phyloP scores from a whole-genome alignment of 176 grass and related monocot species.

The Rhynchospora breviuscula region DNA sequence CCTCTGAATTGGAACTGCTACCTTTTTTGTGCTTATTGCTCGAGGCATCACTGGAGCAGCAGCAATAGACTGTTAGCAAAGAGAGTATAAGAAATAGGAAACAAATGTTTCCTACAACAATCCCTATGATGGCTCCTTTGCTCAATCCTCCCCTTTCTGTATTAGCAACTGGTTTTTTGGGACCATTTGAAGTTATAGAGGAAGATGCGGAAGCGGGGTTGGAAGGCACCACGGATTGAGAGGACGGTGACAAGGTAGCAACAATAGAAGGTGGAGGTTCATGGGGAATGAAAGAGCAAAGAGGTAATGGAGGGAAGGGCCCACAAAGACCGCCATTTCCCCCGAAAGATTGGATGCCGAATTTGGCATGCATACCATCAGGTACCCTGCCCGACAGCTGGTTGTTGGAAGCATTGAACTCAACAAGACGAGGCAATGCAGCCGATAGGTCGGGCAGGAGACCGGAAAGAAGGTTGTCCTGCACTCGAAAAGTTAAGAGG shows the following conservation, averaged over 20 bases:
- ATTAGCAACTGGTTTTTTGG: slow-evolving; percentile 1
- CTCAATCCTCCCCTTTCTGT: slow-evolving; percentile 32
- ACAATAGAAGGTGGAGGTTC: slow-evolving; percentile 32
- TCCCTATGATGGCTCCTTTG: slow-evolving; percentile 47
- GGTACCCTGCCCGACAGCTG: slow-evolving; percentile 64
- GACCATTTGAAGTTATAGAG: slow-evolving; percentile 40
- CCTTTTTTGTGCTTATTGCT: slow-evolving; percentile 34
- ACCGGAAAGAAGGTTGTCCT: slow-evolving; percentile 67
- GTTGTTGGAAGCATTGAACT: slow-evolving; percentile 74
- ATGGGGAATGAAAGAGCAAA: slow-evolving; percentile 51
- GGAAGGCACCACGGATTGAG: slow-evolving; percentile 57
- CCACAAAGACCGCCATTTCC: slow-evolving; percentile 52
- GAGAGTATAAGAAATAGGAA: slow-evolving; percentile 52
- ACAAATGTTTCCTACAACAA: slow-evolving; percentile 38
- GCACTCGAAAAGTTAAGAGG: slow-evolving; percentile 54
- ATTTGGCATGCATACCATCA: slow-evolving; percentile 42
- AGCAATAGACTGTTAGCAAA: slow-evolving; percentile 46
- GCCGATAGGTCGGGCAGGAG: slow-evolving; percentile 39
- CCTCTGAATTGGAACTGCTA: slow-evolving; percentile 28
- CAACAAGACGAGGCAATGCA: slow-evolving; percentile 32
- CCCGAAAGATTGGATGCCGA: slow-evolving; percentile 39
- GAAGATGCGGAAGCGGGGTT: slow-evolving; percentile 47
- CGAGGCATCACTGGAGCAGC: slow-evolving; percentile 28
- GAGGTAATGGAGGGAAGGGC: slow-evolving; percentile 28
- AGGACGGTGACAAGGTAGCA: slow-evolving; percentile 30